Percentiles rank a stretch among this genome's conserved stretches.
phyloP scores from a whole-genome alignment of 78 protist species.

The Emiliania huxleyi region DNA sequence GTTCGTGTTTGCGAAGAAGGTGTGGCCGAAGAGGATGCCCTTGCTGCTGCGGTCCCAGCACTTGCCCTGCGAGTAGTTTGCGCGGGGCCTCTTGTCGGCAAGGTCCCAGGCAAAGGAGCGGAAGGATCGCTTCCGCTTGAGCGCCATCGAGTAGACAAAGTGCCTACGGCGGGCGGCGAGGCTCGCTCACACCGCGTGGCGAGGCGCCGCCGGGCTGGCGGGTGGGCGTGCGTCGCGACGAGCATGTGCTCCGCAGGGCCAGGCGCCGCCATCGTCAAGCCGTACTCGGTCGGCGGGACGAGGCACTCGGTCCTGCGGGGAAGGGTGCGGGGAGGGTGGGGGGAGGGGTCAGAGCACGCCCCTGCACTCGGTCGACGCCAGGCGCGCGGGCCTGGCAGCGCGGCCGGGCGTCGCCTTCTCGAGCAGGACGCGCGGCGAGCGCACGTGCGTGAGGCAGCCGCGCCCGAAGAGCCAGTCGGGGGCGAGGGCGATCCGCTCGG shows the following conservation, averaged over 20 bases:
- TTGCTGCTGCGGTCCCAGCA: not conserved
- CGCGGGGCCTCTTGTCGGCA: not conserved
- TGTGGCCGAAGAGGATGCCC: conserved; percentile 21
- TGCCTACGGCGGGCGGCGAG: too few relatives aligned
- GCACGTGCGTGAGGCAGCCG: not conserved
- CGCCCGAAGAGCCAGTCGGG: conserved; percentile 9
- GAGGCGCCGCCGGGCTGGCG: too few relatives aligned
- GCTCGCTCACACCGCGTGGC: too few relatives aligned
- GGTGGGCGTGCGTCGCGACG: not conserved
- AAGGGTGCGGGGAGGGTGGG: too few relatives aligned
- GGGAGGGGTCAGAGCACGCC: too few relatives aligned
- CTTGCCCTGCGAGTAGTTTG: not conserved
- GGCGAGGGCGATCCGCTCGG: conserved; percentile 1
- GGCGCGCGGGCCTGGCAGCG: not conserved
- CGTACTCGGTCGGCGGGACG: not conserved
- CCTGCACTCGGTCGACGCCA: not conserved
- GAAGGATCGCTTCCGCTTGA: not conserved
- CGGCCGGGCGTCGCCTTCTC: too few relatives aligned
- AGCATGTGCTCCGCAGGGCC: not conserved
- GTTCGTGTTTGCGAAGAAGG: not conserved
- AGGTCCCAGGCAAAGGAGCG: not conserved
- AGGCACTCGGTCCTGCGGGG: too few relatives aligned
- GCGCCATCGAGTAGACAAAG: not conserved
- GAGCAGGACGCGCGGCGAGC: not conserved
- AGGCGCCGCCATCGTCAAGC: not conserved